A percentile compares a stretch with the other conserved stretches of the same genome.
Evolutionary conservation across 169 alveolate genomes (phyloP).

Genomic region (Theileria luwenshuni): DNA sequence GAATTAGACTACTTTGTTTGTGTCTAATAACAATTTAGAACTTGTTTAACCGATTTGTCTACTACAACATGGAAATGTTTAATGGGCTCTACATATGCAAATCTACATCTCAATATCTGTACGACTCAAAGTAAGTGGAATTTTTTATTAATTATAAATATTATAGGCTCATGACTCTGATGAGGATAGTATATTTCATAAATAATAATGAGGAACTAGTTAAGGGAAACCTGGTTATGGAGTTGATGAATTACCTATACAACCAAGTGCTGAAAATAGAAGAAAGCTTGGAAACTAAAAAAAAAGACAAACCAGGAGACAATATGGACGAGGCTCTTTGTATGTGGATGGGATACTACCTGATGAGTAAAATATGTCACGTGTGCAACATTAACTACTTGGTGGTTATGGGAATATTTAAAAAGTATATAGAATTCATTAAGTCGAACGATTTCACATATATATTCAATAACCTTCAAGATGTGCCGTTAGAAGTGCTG

Average conservation of each 20-base stretch:
- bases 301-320: background rate
- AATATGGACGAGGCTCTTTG: background rate
- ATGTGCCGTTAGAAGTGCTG: background rate
- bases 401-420: slow-evolving; percentile 1
- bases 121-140: slow-evolving; percentile 11
- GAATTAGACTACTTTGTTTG: too few species aligned
- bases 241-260: slow-evolving; percentile 10
- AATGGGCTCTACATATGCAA: background rate
- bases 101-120: slow-evolving; percentile 5
- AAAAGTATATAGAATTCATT: background rate
- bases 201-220: slow-evolving; percentile 9
- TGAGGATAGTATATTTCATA: slow-evolving; percentile 14
- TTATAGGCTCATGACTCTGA: slow-evolving; percentile 1
- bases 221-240: background rate
- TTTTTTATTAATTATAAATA: background rate
- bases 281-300: background rate
- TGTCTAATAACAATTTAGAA: too few species aligned
- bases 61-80: background rate
- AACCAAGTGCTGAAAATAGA: background rate
- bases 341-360: slow-evolving; percentile 5
- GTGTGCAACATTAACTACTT: slow-evolving; percentile 16
- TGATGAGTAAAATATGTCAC: slow-evolving; percentile 6
- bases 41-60: background rate
- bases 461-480: background rate
- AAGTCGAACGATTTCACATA: slow-evolving; percentile 9